A percentile compares a stretch with the other conserved stretches of the same genome.
These are phyloP conservation scores for Blastocystis hominis DNA, from an alignment of 352 stramenopile genomes.

Conservation along the genomic window DNA sequence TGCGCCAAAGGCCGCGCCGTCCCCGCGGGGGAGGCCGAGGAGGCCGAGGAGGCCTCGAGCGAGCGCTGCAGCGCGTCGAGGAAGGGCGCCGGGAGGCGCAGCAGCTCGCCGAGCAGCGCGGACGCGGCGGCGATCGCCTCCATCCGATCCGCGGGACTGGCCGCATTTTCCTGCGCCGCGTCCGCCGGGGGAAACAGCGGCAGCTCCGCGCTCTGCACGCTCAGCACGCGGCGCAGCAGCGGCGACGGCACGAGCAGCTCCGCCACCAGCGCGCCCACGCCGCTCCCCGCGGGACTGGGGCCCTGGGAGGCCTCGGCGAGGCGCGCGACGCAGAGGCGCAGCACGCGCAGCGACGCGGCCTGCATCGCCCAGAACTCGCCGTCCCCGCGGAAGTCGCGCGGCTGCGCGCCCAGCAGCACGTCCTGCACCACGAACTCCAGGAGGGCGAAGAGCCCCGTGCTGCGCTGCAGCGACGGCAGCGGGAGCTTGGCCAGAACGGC, in stretches of 20 bases:
- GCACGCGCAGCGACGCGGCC: background rate
- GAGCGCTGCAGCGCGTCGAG: background rate
- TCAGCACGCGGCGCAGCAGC: background rate
- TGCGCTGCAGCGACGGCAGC: background rate
- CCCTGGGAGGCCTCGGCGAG: background rate
- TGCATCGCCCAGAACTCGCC: background rate
- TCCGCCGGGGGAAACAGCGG: background rate
- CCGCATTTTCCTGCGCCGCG: background rate
- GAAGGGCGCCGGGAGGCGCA: background rate
- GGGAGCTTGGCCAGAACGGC: background rate
- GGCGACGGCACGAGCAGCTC: constrained; percentile 1
- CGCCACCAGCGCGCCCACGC: background rate
- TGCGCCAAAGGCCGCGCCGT: background rate
- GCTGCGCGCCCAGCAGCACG: background rate
- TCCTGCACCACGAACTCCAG: background rate
- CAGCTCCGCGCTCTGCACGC: background rate
- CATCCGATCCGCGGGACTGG: background rate
- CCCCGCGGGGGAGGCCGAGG: background rate
- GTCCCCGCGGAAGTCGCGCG: background rate
- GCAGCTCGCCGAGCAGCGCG: background rate
- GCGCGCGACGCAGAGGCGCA: background rate
- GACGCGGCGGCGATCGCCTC: background rate
- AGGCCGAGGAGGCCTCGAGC: background rate
- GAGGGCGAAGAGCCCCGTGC: background rate
- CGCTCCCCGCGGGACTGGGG: background rate